A percentile compares a stretch with the other conserved stretches of the same genome.
phyloP scores from a whole-genome alignment of 2,329 filamentous ascomycete species.

The Mollisiaceae sp. region DNA sequence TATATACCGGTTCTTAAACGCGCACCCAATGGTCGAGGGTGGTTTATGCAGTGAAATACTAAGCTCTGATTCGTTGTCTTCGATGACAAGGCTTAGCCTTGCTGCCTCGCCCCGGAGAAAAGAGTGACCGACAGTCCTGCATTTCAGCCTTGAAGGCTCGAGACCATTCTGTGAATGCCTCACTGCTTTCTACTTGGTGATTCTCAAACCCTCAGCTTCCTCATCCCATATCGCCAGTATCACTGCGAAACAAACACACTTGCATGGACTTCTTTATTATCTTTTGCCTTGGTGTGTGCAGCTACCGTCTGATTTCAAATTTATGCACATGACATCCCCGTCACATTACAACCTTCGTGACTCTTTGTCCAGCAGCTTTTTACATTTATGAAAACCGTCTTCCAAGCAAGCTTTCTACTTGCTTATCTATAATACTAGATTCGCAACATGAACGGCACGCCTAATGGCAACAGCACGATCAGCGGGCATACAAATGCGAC shows the following conservation, averaged over 20 bases:
- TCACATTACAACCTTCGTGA: constrained; percentile 31
- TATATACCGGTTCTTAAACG: neutral
- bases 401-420: neutral
- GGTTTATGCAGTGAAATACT: neutral
- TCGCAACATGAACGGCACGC: constrained; percentile 36
- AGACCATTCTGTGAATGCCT: neutral
- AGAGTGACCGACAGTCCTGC: neutral
- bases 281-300: constrained; percentile 16
- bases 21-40: neutral
- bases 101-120: neutral
- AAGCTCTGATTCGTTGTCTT: constrained; percentile 3
- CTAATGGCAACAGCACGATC: constrained; percentile 21
- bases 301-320: constrained; percentile 21
- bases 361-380: constrained; percentile 16
- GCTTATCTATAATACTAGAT: neutral
- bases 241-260: neutral
- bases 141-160: constrained; percentile 5
- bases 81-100: neutral
- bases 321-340: constrained; percentile 30
- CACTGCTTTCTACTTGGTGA: neutral
- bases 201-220: neutral
- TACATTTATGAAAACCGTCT: constrained; percentile 1
- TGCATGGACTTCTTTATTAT: constrained; percentile 18
- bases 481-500: constrained; percentile 23
- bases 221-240: neutral